phyloP scores from a whole-genome alignment of 2,329 filamentous ascomycete species.

The Alternaria triticimaculans region DNA sequence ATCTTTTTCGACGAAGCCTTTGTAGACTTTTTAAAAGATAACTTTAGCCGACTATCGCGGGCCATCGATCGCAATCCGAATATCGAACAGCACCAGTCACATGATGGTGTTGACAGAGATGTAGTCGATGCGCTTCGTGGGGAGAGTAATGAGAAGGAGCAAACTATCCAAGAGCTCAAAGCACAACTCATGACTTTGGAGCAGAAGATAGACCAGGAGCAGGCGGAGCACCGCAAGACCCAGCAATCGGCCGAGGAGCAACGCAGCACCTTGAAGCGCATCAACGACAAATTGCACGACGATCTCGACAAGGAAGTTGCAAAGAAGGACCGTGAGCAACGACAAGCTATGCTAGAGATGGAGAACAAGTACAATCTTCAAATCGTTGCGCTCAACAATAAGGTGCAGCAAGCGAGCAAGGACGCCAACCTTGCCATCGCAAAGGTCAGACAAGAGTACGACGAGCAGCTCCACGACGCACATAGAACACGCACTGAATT shows the following conservation, averaged over 20 bases:
- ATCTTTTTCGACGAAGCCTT: slow-evolving; percentile 87
- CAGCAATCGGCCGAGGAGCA: slow-evolving; percentile 59
- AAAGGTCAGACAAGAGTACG: slow-evolving; percentile 43
- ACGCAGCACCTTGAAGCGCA: slow-evolving; percentile 63
- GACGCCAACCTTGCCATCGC: slow-evolving; percentile 35
- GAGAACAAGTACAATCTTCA: slow-evolving; percentile 58
- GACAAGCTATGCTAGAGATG: slow-evolving; percentile 46
- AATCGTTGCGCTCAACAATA: slow-evolving; percentile 44
- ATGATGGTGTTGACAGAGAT: slow-evolving; percentile 92
- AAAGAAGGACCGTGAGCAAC: slow-evolving; percentile 52
- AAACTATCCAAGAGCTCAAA: slow-evolving; percentile 64
- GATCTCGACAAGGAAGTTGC: slow-evolving; percentile 72
- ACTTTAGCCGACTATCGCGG: slow-evolving; percentile 83
- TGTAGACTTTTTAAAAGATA: slow-evolving; percentile 94
- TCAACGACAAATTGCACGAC: slow-evolving; percentile 74
- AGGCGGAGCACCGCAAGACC: slow-evolving; percentile 72
- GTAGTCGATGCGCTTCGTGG: slow-evolving; percentile 83
- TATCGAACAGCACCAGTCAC: slow-evolving; percentile 82
- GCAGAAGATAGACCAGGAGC: slow-evolving; percentile 72
- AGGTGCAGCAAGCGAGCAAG: slow-evolving; percentile 40
- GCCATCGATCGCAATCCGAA: slow-evolving; percentile 91
- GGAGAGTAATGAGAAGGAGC: slow-evolving; percentile 76
- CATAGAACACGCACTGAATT: slow-evolving; percentile 32
- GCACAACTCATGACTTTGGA: slow-evolving; percentile 61
- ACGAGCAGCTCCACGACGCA: slow-evolving; percentile 39